These are phyloP conservation scores for Saitozyma podzolica DNA, from an alignment of 768 basidiomycete genomes.

Conservation along the genomic window DNA sequence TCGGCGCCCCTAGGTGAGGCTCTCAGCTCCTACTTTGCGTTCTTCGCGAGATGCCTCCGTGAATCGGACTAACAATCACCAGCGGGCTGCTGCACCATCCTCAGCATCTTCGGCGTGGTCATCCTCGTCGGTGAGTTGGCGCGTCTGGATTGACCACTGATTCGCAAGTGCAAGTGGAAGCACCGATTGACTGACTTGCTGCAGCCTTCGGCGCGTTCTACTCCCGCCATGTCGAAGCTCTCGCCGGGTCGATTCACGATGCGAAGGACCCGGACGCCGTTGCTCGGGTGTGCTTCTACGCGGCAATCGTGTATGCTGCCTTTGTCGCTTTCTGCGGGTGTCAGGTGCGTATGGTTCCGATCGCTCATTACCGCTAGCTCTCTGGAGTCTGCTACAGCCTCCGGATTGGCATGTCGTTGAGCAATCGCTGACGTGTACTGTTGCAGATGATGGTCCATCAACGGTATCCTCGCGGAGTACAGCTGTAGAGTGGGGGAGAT, in stretches of 20 bases:
- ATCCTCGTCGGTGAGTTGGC: conserved; percentile 48
- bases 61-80: not conserved
- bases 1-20: conserved; percentile 48
- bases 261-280: conserved; percentile 52
- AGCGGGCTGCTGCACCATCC: conserved; percentile 52
- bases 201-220: conserved; percentile 51
- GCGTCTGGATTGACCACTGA: not conserved
- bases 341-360: conserved; percentile 46
- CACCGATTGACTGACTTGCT: not conserved
- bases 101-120: conserved; percentile 51
- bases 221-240: conserved; percentile 50
- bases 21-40: no score
- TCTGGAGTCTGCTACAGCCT: not conserved
- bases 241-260: conserved; percentile 53
- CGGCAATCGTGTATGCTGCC: conserved; percentile 53
- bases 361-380: not conserved
- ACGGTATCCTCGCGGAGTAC: conserved; percentile 51
- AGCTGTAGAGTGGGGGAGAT: conserved; percentile 29
- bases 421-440: not conserved
- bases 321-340: conserved; percentile 53
- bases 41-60: no score
- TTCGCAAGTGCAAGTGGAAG: not conserved
- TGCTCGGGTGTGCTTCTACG: conserved; percentile 53
- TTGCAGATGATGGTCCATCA: conserved; percentile 49
- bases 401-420: not conserved